A percentile compares a stretch with the other conserved stretches of the same genome.
Conservation (phyloP, 2,329 filamentous ascomycete genomes). For the Colletotrichum orbiculare region DNA sequence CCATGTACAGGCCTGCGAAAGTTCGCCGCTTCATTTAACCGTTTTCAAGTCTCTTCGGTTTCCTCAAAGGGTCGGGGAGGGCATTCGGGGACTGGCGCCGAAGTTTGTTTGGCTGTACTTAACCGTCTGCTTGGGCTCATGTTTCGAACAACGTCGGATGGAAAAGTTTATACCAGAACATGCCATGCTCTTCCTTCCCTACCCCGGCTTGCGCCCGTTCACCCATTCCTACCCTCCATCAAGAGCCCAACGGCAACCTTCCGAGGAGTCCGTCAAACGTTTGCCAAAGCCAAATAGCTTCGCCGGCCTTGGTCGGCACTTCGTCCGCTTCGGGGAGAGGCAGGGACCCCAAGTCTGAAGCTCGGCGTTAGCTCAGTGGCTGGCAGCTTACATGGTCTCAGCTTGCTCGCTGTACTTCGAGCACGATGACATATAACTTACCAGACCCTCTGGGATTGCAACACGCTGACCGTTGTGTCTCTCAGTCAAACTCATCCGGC, state of each 20-base stretch:
- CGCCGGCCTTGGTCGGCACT: conserved; percentile 24
- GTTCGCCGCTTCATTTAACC: conserved; percentile 23
- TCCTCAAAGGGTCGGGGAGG: conserved; percentile 16
- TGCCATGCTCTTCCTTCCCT: conserved; percentile 30
- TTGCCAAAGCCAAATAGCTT: conserved; percentile 31
- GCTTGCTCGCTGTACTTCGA: conserved; percentile 20
- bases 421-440: conserved; percentile 21
- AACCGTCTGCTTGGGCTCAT: conserved; percentile 31
- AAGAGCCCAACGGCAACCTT: conserved; percentile 30
- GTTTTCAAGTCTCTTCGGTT: conserved; percentile 15
- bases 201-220: conserved; percentile 32
- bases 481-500: conserved; percentile 69
- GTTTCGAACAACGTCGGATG: conserved; percentile 36
- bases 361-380: conserved; percentile 34
- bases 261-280: conserved; percentile 34
- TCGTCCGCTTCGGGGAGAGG: conserved; percentile 15
- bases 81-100: conserved; percentile 27
- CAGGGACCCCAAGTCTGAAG: conserved; percentile 18
- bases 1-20: conserved; percentile 23
- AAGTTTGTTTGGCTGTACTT: conserved; percentile 32
- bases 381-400: conserved; percentile 27
- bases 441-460: neutral
- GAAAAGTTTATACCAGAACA: conserved; percentile 32
- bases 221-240: conserved; percentile 21
- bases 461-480: conserved; percentile 40